Conservation (phyloP, 2,329 filamentous ascomycete species). For the Trichoderma afroharzianum region DNA sequence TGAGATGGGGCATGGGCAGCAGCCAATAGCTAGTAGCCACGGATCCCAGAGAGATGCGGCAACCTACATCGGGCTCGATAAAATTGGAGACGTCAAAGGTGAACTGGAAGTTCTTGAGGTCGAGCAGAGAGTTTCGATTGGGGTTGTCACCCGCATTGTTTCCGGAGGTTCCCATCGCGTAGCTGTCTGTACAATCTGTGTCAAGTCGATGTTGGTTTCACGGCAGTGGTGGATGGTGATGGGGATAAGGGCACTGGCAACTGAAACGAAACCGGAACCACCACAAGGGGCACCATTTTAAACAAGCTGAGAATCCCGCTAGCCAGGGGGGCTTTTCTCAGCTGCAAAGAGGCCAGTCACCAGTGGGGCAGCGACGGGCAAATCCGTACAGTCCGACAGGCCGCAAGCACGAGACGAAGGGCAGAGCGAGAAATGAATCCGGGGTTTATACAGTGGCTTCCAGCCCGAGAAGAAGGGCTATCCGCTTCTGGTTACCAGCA, state of each 20-base stretch:
- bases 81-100: slow-evolving; percentile 31
- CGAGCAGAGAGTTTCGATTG: neutral
- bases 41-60: neutral
- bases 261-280: neutral
- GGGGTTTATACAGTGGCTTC: neutral
- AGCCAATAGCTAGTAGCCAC: neutral
- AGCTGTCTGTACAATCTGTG: neutral
- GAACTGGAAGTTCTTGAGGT: slow-evolving; percentile 28
- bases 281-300: slow-evolving; percentile 1
- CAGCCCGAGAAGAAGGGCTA: neutral
- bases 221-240: neutral
- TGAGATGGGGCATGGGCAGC: neutral
- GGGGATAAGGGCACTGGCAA: neutral
- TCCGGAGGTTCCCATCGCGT: neutral
- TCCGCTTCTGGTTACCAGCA: neutral
- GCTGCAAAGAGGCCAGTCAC: neutral
- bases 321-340: neutral
- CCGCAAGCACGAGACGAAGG: neutral
- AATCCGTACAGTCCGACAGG: neutral
- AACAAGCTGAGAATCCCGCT: neutral
- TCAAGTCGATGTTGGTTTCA: neutral
- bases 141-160: neutral
- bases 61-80: slow-evolving; percentile 35
- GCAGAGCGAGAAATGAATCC: neutral
- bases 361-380: neutral